These are phyloP conservation scores for Phyllosticta citriasiana DNA, from an alignment of 2,329 filamentous ascomycete genomes.

Conservation along the genomic window DNA sequence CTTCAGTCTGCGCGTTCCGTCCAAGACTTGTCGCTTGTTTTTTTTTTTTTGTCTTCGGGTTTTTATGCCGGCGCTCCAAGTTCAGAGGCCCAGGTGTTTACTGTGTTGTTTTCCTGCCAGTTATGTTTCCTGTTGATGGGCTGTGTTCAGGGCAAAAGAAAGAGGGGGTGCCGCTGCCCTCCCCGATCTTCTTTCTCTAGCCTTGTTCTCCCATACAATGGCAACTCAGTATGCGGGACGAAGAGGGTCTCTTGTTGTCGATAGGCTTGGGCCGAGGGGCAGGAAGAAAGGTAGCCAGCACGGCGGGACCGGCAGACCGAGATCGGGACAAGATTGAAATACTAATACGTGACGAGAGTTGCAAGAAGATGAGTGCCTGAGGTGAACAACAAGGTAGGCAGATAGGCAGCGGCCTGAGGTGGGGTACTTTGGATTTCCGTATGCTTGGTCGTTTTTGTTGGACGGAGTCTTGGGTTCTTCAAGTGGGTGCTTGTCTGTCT, in stretches of 20 bases:
- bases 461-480: neutral
- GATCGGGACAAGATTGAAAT: neutral
- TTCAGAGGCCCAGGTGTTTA: neutral
- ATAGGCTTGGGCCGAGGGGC: neutral
- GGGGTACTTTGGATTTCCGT: neutral
- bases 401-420: neutral
- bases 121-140: constrained; percentile 7
- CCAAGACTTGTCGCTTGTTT: neutral
- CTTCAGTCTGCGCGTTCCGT: neutral
- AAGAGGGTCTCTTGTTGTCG: neutral
- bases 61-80: neutral
- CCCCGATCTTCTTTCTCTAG: neutral
- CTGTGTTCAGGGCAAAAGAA: neutral
- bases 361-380: neutral
- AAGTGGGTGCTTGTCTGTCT: too few species aligned
- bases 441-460: neutral
- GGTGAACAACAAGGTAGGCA: neutral
- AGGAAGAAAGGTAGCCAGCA: constrained; percentile 3
- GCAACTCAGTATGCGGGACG: neutral
- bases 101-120: neutral
- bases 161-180: neutral
- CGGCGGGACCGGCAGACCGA: constrained; percentile 8
- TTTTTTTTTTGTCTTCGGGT: constrained; percentile 4
- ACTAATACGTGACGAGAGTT: neutral
- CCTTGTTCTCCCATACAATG: neutral